phyloP scores from a whole-genome alignment of 202 grass and related monocot species.

The Bolboschoenoplectus hybrid region DNA sequence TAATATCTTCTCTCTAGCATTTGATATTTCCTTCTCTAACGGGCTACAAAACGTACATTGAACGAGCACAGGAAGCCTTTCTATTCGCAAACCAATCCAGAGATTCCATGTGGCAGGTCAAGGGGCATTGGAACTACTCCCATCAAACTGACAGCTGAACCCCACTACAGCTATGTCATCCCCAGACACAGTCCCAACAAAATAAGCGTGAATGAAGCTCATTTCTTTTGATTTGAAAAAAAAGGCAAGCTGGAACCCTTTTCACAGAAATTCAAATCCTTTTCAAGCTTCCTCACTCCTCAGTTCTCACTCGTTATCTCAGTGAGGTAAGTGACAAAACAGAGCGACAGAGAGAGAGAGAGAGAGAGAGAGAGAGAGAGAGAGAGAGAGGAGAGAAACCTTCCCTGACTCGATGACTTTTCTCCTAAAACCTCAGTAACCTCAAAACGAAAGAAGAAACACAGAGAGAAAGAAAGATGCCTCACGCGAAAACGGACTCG shows the following conservation, averaged over 20 bases:
- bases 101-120: background rate
- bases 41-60: background rate
- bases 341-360: background rate
- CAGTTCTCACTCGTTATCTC: background rate
- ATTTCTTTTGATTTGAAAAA: too few relatives aligned
- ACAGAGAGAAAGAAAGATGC: constrained; percentile 21
- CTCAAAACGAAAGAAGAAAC: background rate
- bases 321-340: constrained; percentile 4
- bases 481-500: constrained; percentile 87
- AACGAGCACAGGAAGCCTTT: background rate
- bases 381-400: background rate
- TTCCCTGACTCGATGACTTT: background rate
- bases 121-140: background rate
- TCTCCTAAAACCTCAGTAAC: background rate
- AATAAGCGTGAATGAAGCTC: too few relatives aligned
- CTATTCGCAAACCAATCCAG: background rate
- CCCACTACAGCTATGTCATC: too few relatives aligned
- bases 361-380: background rate
- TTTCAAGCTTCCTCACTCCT: background rate
- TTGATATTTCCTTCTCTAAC: too few relatives aligned
- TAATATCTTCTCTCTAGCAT: too few relatives aligned
- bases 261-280: background rate
- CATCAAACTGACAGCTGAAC: too few relatives aligned
- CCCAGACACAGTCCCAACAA: too few relatives aligned
- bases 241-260: background rate